Evolutionary conservation across 108 stramenopile species (phyloP), one percentile per base, ranked within the genome.

Genomic region (Fistulifera pelliculosa): DNA sequence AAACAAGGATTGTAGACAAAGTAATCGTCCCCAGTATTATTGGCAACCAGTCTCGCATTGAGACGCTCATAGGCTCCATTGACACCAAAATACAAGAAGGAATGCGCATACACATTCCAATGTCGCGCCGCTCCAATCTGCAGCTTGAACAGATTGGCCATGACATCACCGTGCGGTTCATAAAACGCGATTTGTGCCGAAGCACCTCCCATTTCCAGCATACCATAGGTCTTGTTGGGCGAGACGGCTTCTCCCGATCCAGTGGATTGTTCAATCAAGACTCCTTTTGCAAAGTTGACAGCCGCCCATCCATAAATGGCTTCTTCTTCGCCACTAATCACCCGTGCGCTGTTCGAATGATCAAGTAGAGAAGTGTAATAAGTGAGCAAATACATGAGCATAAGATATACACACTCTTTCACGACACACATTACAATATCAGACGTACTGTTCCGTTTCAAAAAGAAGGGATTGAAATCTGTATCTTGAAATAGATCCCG

Each of bases 71-170:
- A 71, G 21, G 79, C 83, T 24, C 65, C 63, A 47, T 86, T 80
- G 51, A 83, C 60, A 18, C 94, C 94, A 61, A 83, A 95, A 65
- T 93, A 82, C 67, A 93, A 64, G 70, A 84, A 93, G 22, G 79
- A 81, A 69, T 93, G 89, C 19, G 83, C 81, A 61, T 95, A 95
- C 24, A 95, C 79, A 62, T 93, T 93, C 91, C 89, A 89, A 49
- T 91, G 87, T 50, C 76, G 66, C 21, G 81, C 65, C 16, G 65
- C 80, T 1, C 94, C 94, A 19, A 95, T 64, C 55, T 93, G 91
- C 26, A 95, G 68, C 67, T 93, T 93, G 79, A 93, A 88, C 54
- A 91, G 38, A 48, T 71, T 65, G 45, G 70, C 60, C 74, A 91
- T 71, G 47, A 95, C 77, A 64, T 95, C 89, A 38, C 87, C 90